Base-by-base conservation (phyloP, 805 yeast species). In the Sporopachydermia quercuum region DNA sequence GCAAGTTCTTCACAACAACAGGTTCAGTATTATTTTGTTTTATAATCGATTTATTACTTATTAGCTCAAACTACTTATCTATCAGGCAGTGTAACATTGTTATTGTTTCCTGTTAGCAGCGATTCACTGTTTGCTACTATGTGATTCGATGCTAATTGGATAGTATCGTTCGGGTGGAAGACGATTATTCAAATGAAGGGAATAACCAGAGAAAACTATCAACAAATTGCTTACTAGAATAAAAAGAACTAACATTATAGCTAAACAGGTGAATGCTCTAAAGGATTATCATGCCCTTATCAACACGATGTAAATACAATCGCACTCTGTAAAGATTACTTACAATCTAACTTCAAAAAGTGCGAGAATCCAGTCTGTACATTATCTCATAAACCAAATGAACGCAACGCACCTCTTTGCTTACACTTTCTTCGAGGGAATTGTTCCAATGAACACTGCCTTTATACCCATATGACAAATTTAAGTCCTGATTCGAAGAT, bases 371-470 rank as follows among this genome's bases (percentile, higher is more conserved):
- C 56, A 15, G 54, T 63, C 15, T 82, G 93, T 50, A 54, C 57
- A 3, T 53, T 74, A 16, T 70, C 76, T 30, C 93, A 82, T 53
- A 55, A 53, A 2, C 68, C 76, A 4, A 64, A 63, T 18, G 76
- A 76, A 45, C 71, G 61, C 54, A 83, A 80, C 50, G 65, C 82
- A 6, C 71, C 76, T 5, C 52, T 69, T 15, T 82, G 93, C 47
- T 57, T 50, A 36, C 77, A 66, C 49, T 71, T 58, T 47, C 66
- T 69, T 37, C 49, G 49, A 3, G 72, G 70, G 1, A 43, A 54
- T 11, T 76, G 83, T 50, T 55, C 61, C 1, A 73, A 72, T 43
- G 46, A 50, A 3, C 55, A 63, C 27, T 76, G 83, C 55, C 60
- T 55, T 48, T 84, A 52, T 48, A 59, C 63, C 23, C 82, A 68